phyloP scores from a whole-genome alignment of 495 filamentous ascomycete species.

The Xylaria intraflava region DNA sequence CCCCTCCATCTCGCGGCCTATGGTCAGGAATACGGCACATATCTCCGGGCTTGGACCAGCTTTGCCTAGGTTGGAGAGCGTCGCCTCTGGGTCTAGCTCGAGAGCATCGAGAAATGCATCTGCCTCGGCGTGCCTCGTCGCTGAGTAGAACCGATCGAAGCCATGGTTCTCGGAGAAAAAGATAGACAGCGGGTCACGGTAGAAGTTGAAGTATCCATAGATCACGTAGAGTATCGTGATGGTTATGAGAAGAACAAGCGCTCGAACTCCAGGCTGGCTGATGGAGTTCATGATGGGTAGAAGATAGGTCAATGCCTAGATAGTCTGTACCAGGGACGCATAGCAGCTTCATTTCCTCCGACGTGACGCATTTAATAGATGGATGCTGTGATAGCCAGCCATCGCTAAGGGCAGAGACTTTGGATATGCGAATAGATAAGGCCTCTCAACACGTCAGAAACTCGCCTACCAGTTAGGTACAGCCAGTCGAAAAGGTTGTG shows the following conservation, averaged over 20 bases:
- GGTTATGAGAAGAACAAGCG: constrained; percentile 16
- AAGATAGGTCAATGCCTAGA: not conserved
- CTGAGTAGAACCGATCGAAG: constrained; percentile 35
- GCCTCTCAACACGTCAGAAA: too few species aligned
- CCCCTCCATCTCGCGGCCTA: constrained; percentile 25
- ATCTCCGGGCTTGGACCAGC: constrained; percentile 22
- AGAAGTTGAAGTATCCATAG: constrained; percentile 29
- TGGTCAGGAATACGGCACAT: constrained; percentile 33
- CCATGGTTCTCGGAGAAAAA: constrained; percentile 33
- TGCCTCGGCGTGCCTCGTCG: constrained; percentile 26
- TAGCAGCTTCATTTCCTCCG: not conserved
- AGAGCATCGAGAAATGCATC: constrained; percentile 23
- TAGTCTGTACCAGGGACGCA: not conserved
- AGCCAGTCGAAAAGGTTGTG: too few species aligned
- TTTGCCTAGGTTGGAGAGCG: constrained; percentile 15
- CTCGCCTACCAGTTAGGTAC: too few species aligned
- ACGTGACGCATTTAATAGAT: not conserved
- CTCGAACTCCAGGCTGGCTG: constrained; percentile 23
- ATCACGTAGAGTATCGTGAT: constrained; percentile 19
- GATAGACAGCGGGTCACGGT: constrained; percentile 37
- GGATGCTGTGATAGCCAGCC: not conserved
- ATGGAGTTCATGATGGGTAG: constrained; percentile 9
- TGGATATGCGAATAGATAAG: too few species aligned
- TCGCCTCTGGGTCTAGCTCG: constrained; percentile 12
- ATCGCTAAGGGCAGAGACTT: not conserved